Base-by-base conservation (phyloP, 2,329 filamentous ascomycete genomes). In the Trichoderma aggressivum region DNA sequence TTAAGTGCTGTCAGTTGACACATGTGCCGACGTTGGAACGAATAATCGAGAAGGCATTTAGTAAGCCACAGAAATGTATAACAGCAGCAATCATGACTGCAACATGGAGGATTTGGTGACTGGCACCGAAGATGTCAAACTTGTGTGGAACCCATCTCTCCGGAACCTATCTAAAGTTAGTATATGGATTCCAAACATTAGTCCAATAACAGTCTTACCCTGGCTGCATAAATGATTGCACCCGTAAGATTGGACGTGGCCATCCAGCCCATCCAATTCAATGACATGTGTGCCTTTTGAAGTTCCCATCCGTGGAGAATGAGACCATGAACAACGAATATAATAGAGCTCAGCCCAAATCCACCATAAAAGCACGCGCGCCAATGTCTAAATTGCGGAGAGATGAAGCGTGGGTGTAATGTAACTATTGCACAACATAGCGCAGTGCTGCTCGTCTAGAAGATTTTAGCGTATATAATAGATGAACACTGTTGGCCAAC, bases 361-460 rank as follows among this genome's bases (percentile, higher is more conserved):
- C 70, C 74, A 6, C 66, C 70, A 32, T 74, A 75, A 62, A 73
- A 74, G 47, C 62, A 50, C 11, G 72, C 73, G 2, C 73, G 71
- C 60, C 60, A 66, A 21, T 36, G 69, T 24, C 73, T 61, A 34
- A 59, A 72, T 21, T 73, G 26, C 10, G 71, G 70, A 3, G 73
- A 66, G 39, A 65, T 62, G 43, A 75, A 74, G 28, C 36, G 16
- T 7, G 73, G 73, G 10, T 70, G 59, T 5, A 75, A 59, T 2
- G 73, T 75, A 14, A 72, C 34, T 26, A 64, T 34, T 14, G 56
- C 12, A 59, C 56, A 59, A 6, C 28, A n/a, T 26, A 59, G 56
- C 14, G 56, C 56, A 24, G 56, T 59, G 11, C 56, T 32, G 56
- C 28, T 32, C 1, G 56, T 59, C 56, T 59, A 34, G 28, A 7